Base-by-base conservation (phyloP, 2,329 filamentous ascomycete genomes). In the Phialophora tarda region DNA sequence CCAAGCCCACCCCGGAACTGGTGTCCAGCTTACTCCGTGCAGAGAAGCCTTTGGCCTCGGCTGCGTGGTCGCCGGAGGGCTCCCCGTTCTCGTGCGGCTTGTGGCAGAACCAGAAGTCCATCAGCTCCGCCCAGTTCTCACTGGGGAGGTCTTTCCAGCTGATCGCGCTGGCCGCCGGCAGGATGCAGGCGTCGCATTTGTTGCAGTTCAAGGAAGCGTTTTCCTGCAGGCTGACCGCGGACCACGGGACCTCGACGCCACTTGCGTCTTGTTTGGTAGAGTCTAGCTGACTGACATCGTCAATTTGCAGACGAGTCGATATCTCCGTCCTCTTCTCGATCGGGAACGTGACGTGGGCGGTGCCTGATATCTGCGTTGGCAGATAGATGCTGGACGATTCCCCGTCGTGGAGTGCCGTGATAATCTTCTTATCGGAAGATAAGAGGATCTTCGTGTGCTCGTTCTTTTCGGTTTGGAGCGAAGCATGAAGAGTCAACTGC, bases 101-200 rank as follows among this genome's bases (percentile, higher is more conserved):
- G 78, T 99, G 95, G 75, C 95, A 99, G 78, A 99, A 96, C 95
- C 95, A 99, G 73, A 99, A 96, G 77, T 99, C 96, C 95, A 99
- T 99, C 93, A 99, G 96, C 80, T 99, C 95, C 0, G 95, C 96
- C 95, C 95, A 99, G 74, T 97, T 94, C 73, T 96, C 93, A 75
- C 93, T 97, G 0, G 95, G 95, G 21, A 99, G 81, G 75, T 99
- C 93, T 78, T 94, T 97, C 94, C 95, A 99, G 44, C 80, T 77
- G 47, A 77, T 79, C 7, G 87, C 80, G 3, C 50, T 48, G 14
- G 55, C 53, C 26, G 72, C 44, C 3, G 72, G 66, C 26, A 82
- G 59, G 30, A 82, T 65, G 4, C 66, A 44, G 26, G 70, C 71
- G 6, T 68, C 71, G 67, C 82, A 83, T 14, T 67, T 65, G 44